Evolutionary conservation across 2,329 filamentous ascomycete species (phyloP).

Genomic region (Xylariaceae sp.): DNA sequence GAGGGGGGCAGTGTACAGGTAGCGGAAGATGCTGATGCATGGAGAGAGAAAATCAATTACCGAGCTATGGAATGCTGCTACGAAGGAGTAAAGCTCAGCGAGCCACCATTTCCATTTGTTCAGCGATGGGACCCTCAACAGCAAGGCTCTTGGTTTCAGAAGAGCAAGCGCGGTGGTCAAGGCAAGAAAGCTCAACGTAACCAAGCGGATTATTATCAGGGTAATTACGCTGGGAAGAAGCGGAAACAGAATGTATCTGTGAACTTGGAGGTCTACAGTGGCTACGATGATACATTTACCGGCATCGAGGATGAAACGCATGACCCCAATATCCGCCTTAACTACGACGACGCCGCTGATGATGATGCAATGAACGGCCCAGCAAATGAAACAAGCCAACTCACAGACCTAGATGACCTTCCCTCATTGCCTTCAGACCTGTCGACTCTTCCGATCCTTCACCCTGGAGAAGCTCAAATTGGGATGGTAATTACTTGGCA

Average conservation of each 20-base stretch:
- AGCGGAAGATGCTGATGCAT: slow-evolving; percentile 61
- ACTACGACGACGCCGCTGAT: slow-evolving; percentile 45
- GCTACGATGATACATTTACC: slow-evolving; percentile 43
- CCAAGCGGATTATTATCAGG: slow-evolving; percentile 45
- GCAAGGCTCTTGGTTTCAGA: slow-evolving; percentile 45
- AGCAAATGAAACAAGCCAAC: slow-evolving; percentile 45
- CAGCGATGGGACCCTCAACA: slow-evolving; percentile 88
- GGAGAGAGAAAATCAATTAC: slow-evolving; percentile 74
- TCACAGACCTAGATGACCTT: slow-evolving; percentile 61
- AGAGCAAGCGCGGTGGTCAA: slow-evolving; percentile 47
- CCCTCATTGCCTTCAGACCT: slow-evolving; percentile 63
- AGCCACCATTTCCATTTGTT: slow-evolving; percentile 86
- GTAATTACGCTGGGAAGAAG: slow-evolving; percentile 46
- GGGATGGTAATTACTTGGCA: slow-evolving; percentile 74
- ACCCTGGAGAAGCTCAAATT: slow-evolving; percentile 48
- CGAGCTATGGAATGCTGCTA: slow-evolving; percentile 82
- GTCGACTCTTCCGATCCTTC: slow-evolving; percentile 54
- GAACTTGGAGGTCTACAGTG: slow-evolving; percentile 26
- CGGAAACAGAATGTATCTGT: slow-evolving; percentile 50
- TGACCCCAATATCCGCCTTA: slow-evolving; percentile 41
- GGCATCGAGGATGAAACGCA: slow-evolving; percentile 28
- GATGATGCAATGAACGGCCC: slow-evolving; percentile 31
- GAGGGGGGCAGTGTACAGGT: slow-evolving; percentile 7
- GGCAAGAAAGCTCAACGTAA: slow-evolving; percentile 52
- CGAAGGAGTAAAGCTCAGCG: slow-evolving; percentile 67